These are phyloP conservation scores for Heliophila coronopifolia DNA, from an alignment of 441 rosid genomes.

Conservation along the genomic window DNA sequence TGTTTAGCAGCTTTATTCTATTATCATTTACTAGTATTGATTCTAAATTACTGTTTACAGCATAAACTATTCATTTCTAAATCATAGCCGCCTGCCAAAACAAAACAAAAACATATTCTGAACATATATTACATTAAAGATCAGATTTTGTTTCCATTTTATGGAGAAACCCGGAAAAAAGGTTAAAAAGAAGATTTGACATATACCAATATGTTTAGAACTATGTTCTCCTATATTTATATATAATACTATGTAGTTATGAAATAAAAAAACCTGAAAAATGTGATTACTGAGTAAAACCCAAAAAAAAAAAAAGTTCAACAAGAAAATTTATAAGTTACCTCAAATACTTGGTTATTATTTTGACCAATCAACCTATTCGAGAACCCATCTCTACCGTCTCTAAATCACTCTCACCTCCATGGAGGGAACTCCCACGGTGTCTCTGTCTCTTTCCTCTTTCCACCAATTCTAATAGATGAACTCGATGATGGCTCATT, in stretches of 20 bases:
- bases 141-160: no score
- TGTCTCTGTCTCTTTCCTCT: slow-evolving; percentile 80
- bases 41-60: no score
- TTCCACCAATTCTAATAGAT: slow-evolving; percentile 42
- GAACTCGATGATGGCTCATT: slow-evolving; percentile 57
- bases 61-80: no score
- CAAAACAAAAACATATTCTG: no score
- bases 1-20: no score
- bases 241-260: no score
- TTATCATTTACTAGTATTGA: no score
- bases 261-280: slow-evolving; percentile 7
- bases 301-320: background rate
- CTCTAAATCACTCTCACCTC: slow-evolving; percentile 39
- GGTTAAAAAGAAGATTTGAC: slow-evolving; percentile 15
- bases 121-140: no score
- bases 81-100: no score
- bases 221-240: slow-evolving; percentile 27
- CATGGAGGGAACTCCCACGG: slow-evolving; percentile 86
- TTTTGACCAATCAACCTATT: slow-evolving; percentile 27
- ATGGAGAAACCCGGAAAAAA: no score
- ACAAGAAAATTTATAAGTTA: slow-evolving; percentile 16
- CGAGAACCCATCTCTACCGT: slow-evolving; percentile 34
- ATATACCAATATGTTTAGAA: slow-evolving; percentile 31
- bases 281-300: background rate
- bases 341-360: slow-evolving; percentile 14